Evolutionary conservation across 805 yeast species (phyloP).

Genomic region (Kodamaea hsintzibuensis): DNA sequence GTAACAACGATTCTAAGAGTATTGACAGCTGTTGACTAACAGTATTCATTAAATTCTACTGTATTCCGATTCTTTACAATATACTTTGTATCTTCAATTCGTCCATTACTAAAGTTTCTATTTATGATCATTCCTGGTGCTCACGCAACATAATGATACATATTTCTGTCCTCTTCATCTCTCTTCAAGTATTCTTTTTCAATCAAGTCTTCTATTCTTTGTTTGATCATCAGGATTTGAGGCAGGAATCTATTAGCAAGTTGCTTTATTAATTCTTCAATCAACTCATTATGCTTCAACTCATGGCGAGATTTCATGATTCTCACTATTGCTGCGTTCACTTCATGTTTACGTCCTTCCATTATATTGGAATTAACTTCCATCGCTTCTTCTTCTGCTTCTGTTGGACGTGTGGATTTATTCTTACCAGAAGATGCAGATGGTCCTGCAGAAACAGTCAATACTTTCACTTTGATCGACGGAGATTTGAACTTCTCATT

Average conservation of each 20-base stretch:
- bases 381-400: constrained; percentile 53
- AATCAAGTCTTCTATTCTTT: constrained; percentile 69
- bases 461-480: constrained; percentile 67
- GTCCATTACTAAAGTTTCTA: neutral
- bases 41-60: too few relatives aligned
- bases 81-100: too few relatives aligned
- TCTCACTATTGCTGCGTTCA: constrained; percentile 86
- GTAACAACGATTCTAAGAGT: too few relatives aligned
- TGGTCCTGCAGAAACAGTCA: constrained; percentile 56
- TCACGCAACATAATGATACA: constrained; percentile 69
- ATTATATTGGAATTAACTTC: constrained; percentile 57
- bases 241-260: constrained; percentile 68
- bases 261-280: constrained; percentile 64
- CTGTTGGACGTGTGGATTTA: constrained; percentile 27
- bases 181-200: constrained; percentile 82
- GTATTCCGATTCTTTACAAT: too few relatives aligned
- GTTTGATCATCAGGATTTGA: constrained; percentile 63
- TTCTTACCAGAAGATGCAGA: constrained; percentile 22
- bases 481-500: constrained; percentile 72
- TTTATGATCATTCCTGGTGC: too few relatives aligned
- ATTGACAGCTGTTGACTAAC: too few relatives aligned
- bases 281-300: constrained; percentile 61
- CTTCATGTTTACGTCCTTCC: constrained; percentile 63
- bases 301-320: constrained; percentile 77
- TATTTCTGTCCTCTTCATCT: constrained; percentile 56